Evolutionary conservation across 1,284 basidiomycete species (phyloP).

Genomic region (Cryptococcus sp.): DNA sequence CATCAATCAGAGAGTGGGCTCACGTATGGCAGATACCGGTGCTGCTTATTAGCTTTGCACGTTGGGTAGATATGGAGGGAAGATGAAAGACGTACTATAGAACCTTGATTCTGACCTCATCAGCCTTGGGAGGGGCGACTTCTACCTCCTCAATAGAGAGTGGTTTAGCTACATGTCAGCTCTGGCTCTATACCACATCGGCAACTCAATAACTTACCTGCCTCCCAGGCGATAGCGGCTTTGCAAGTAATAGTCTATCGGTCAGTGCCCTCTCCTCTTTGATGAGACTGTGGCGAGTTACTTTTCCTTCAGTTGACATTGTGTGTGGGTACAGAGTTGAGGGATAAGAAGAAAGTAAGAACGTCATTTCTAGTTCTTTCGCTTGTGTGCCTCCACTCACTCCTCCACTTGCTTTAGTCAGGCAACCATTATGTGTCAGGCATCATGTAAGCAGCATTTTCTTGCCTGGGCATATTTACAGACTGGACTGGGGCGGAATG

Average conservation of each 20-base stretch:
- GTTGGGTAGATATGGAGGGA: conserved; percentile 2
- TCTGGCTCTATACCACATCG: neutral
- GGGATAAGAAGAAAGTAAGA: too few relatives aligned
- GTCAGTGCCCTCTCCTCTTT: neutral
- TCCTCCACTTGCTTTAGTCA: too few relatives aligned
- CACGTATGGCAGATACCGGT: conserved; percentile 90
- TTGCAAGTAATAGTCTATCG: conserved; percentile 74
- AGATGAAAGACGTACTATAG: conserved; percentile 59
- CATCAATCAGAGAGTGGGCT: conserved; percentile 12
- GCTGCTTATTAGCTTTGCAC: conserved; percentile 19
- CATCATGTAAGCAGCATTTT: too few relatives aligned
- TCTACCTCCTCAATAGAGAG: conserved; percentile 88
- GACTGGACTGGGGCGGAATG: too few relatives aligned
- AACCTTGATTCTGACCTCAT: conserved; percentile 92
- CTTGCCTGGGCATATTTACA: too few relatives aligned
- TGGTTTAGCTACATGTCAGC: conserved; percentile 54
- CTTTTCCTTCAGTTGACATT: conserved; percentile 24
- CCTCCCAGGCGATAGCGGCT: conserved; percentile 94
- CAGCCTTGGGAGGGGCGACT: conserved; percentile 81
- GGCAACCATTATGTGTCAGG: too few relatives aligned
- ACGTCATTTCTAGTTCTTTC: too few relatives aligned
- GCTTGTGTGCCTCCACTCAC: too few relatives aligned
- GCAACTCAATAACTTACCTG: conserved; percentile 52
- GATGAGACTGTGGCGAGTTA: neutral
- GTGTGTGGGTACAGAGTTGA: too few relatives aligned